Evolutionary conservation across 768 basidiomycete genomes (phyloP).

Genomic region (Trametopsis cervina): DNA sequence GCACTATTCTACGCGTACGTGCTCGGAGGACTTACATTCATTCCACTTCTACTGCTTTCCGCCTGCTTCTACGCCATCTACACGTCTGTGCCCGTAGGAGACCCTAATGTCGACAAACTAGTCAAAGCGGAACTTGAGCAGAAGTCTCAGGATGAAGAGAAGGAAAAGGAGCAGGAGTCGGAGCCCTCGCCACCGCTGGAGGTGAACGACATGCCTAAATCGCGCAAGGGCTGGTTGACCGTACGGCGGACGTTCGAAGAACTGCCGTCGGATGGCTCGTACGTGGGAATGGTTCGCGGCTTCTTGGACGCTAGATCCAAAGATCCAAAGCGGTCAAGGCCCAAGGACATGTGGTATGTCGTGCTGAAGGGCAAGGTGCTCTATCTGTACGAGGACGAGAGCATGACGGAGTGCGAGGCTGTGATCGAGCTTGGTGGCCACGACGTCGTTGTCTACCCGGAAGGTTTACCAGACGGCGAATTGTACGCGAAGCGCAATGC

Average conservation of each 20-base stretch:
- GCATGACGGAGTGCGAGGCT: slow-evolving; percentile 83
- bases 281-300: slow-evolving; percentile 73
- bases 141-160: slow-evolving; percentile 14
- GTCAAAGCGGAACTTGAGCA: slow-evolving; percentile 19
- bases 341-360: slow-evolving; percentile 91
- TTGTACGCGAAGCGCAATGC: slow-evolving; percentile 88
- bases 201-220: slow-evolving; percentile 50
- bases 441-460: slow-evolving; percentile 69
- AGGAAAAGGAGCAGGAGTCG: slow-evolving; percentile 20
- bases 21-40: slow-evolving; percentile 84
- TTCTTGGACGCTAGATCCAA: slow-evolving; percentile 79
- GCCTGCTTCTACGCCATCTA: slow-evolving; percentile 62
- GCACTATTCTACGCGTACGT: slow-evolving; percentile 79
- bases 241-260: slow-evolving; percentile 78
- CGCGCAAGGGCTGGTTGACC: slow-evolving; percentile 78
- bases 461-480: slow-evolving; percentile 77
- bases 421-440: slow-evolving; percentile 83
- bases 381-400: slow-evolving; percentile 92
- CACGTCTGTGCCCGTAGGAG: slow-evolving; percentile 77
- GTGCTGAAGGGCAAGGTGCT: slow-evolving; percentile 88
- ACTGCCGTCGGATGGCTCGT: slow-evolving; percentile 51
- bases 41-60: slow-evolving; percentile 65
- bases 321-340: slow-evolving; percentile 75
- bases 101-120: slow-evolving; percentile 36
- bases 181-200: slow-evolving; percentile 25